Base-by-base conservation (phyloP, 2,329 filamentous ascomycete species). In the Xylariales sp. region DNA sequence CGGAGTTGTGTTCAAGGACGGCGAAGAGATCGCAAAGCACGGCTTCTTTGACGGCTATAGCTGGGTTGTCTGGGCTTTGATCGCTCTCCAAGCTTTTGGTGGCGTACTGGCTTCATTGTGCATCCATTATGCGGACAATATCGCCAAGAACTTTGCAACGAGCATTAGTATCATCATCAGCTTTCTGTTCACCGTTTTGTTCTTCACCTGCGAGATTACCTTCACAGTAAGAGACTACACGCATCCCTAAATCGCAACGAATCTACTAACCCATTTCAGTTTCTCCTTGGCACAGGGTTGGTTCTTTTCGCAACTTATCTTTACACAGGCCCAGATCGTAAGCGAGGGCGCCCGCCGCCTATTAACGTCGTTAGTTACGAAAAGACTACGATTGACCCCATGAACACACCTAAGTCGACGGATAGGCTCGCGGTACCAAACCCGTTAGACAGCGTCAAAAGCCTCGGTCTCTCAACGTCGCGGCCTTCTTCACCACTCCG, bases 41-140 rank as follows among this genome's bases (percentile, higher is more conserved):
- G 96, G 96, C 12, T 97, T 98, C 80, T 98, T 99, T 74, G 91
- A 92, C 65, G 96, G 96, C 2, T 99, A 98, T 81, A 97, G 97
- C 78, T 91, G 89, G 85, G 86, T 95, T 23, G 95, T 98, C 3
- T 97, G 94, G 94, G 85, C 89, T 5, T 92, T 94, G 4, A 92
- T 98, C 73, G 77, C 89, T 5, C 86, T 96, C 67, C 96, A 99
- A 78, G 92, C 94, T 0, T 81, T 90, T 43, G 94, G 94, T 39
- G 96, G 95, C 30, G 87, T 98, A 34, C 82, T 97, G n/a, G 90
- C 93, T 9, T 92, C 91, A 1, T 85, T 96, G 68, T 93, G 91
- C 77, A 91, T 96, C 78, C 92, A 91, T 70, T 93, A 93, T 77
- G 90, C 92, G 5, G 92, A 96, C 81, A 97, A 96, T 76, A 97